phyloP scores from a whole-genome alignment of 441 rosid species.

The Rhodomyrtus psidioides region DNA sequence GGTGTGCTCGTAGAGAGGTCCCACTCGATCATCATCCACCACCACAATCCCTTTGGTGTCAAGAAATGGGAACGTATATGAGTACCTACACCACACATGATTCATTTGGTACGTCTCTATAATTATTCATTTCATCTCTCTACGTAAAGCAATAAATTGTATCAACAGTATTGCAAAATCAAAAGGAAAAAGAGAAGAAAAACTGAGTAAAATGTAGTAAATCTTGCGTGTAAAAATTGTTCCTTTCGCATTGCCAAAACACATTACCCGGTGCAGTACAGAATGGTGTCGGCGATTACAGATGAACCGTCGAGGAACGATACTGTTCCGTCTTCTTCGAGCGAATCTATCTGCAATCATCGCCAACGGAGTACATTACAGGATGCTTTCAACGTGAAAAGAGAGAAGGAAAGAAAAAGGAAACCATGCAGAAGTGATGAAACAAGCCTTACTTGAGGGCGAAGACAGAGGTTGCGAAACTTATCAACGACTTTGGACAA shows the following conservation, averaged over 20 bases:
- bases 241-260: neutral
- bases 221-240: neutral
- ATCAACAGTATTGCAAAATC: neutral
- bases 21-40: slow-evolving; percentile 91
- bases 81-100: slow-evolving; percentile 36
- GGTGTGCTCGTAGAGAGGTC: slow-evolving; percentile 86
- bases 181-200: neutral
- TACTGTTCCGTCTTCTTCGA: slow-evolving; percentile 60
- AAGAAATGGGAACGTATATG: slow-evolving; percentile 82
- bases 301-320: slow-evolving; percentile 51
- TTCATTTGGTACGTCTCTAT: neutral
- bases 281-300: slow-evolving; percentile 56
- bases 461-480: slow-evolving; percentile 45
- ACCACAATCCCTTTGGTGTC: slow-evolving; percentile 84
- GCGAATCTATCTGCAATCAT: slow-evolving; percentile 44
- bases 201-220: neutral
- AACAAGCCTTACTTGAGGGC: slow-evolving; percentile 39
- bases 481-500: slow-evolving; percentile 79
- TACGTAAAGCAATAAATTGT: neutral
- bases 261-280: slow-evolving; percentile 87
- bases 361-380: neutral
- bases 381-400: neutral
- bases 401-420: neutral
- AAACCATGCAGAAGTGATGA: neutral
- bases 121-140: neutral